Base-by-base conservation (phyloP, 495 filamentous ascomycete genomes). In the Thermothielavioides terrestris region DNA sequence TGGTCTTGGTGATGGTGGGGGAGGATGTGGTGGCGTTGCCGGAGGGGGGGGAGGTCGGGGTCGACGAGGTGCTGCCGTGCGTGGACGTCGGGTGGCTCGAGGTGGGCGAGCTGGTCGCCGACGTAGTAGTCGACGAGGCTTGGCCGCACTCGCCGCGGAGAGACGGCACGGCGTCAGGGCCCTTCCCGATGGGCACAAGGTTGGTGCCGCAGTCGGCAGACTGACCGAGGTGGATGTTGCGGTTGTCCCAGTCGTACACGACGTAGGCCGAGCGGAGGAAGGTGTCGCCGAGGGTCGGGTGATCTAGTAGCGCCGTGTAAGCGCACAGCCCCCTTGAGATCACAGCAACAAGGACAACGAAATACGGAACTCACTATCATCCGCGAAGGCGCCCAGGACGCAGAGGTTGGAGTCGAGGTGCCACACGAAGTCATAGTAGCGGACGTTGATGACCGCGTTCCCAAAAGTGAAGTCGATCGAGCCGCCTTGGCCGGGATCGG, bases 241-340 rank as follows among this genome's bases (percentile, higher is more conserved):
- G 84, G 67, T 94, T 95, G 23, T 75, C 76, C 7, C 94, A 72
- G 57, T 97, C 91, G 62, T 91, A 97, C 0, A 97, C 92, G n/a
- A 94, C 86, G 57, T 95, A 98, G 0, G 89, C 88, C 15, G 84
- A 85, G 50, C 92, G 81, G 8, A 98, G 72, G 71, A 96, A 95
- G 1, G 91, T 95, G 62, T 96, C 91, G n/a, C 92, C 92, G 23
- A 98, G 73, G 12, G 94, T 25, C 65, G 68, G 15, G 71, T 62
- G 38, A 71, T 77, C 44, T 47, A 21, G 12, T 79, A 75, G 28
- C 83, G n/a, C 30, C 4, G 14, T 32, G 28, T 45, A 14, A 45
- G 42, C 18, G 15, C 4, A n/a, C 34, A 8, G 15, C 34, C 10
- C 11, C 21, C 6, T 21, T 6, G 18, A 21, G 3, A 7, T 15